These are phyloP conservation scores for Daldinia grandis DNA, from an alignment of 495 filamentous ascomycete genomes.

Conservation along the genomic window DNA sequence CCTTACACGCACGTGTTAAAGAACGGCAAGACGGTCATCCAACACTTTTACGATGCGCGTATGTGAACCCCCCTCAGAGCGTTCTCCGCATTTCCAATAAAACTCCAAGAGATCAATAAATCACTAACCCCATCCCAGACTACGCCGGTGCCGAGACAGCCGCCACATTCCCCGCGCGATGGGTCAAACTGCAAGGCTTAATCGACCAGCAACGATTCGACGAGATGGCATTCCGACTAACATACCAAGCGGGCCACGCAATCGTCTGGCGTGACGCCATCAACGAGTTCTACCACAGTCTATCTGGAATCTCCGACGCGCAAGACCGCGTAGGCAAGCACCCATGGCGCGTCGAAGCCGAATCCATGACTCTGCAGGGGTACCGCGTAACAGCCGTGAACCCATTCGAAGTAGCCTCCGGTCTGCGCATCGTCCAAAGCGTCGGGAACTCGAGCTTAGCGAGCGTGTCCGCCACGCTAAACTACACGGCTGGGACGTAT, in stretches of 20 bases:
- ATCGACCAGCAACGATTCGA: slow-evolving; percentile 71
- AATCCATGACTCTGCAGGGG: slow-evolving; percentile 65
- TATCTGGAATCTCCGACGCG: slow-evolving; percentile 66
- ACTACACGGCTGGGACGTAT: slow-evolving; percentile 62
- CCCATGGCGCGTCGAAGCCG: slow-evolving; percentile 70
- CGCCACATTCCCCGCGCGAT: slow-evolving; percentile 63
- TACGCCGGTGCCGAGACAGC: slow-evolving; percentile 68
- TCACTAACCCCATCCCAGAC: slow-evolving; percentile 43
- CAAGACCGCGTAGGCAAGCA: slow-evolving; percentile 64
- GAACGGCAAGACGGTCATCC: slow-evolving; percentile 74
- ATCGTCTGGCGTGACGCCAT: slow-evolving; percentile 75
- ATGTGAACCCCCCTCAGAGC: background rate
- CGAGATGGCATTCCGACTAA: slow-evolving; percentile 62
- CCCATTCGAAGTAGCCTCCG: slow-evolving; percentile 66
- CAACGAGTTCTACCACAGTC: slow-evolving; percentile 65
- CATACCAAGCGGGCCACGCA: slow-evolving; percentile 73
- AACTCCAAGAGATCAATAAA: background rate
- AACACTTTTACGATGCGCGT: slow-evolving; percentile 76
- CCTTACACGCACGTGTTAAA: slow-evolving; percentile 70
- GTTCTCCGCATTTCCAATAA: background rate
- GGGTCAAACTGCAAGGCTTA: slow-evolving; percentile 62
- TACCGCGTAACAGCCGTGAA: slow-evolving; percentile 60
- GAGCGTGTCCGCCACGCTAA: slow-evolving; percentile 57
- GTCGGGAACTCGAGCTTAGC: slow-evolving; percentile 55
- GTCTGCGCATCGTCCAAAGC: slow-evolving; percentile 44